These are phyloP conservation scores for Cryphonectria naterciae DNA, from an alignment of 2,329 filamentous ascomycete species.

Conservation along the genomic window DNA sequence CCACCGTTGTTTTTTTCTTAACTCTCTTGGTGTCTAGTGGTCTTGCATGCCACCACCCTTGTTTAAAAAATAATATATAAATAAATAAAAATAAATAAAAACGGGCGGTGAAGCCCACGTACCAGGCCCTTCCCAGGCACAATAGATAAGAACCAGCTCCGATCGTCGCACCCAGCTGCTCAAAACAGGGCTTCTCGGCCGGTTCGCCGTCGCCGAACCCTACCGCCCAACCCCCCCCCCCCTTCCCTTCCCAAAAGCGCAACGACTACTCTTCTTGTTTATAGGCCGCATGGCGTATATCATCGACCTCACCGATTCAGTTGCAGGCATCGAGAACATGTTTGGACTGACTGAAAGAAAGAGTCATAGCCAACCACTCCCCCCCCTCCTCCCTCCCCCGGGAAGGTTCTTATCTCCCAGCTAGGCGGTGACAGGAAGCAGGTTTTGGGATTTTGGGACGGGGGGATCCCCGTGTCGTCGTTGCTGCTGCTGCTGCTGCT, in stretches of 20 bases:
- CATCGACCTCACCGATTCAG: not conserved
- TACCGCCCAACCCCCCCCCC: too few species aligned
- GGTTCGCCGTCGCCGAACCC: not conserved
- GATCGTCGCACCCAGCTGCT: not conserved
- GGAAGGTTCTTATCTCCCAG: not conserved
- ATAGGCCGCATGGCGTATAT: not conserved
- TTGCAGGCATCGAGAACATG: not conserved
- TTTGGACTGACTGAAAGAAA: not conserved
- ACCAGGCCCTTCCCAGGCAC: constrained; percentile 6
- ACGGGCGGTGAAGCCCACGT: constrained; percentile 4
- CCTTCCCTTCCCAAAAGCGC: too few species aligned
- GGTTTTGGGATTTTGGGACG: not conserved
- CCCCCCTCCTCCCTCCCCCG: too few species aligned
- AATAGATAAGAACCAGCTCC: constrained; percentile 7
- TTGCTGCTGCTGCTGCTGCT: not conserved
- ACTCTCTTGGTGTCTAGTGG: not conserved
- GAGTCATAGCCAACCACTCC: not conserved
- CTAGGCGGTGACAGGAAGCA: not conserved
- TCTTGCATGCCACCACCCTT: too few species aligned
- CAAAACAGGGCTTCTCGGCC: constrained; percentile 5
- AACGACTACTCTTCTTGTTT: not conserved
- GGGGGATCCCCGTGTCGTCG: not conserved
- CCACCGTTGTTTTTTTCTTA: not conserved
- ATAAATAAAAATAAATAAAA: not conserved
- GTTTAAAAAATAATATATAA: too few species aligned